A percentile compares a stretch with the other conserved stretches of the same genome.
Evolutionary conservation across 805 yeast species (phyloP).

Genomic region (Yamadazyma sp.): DNA sequence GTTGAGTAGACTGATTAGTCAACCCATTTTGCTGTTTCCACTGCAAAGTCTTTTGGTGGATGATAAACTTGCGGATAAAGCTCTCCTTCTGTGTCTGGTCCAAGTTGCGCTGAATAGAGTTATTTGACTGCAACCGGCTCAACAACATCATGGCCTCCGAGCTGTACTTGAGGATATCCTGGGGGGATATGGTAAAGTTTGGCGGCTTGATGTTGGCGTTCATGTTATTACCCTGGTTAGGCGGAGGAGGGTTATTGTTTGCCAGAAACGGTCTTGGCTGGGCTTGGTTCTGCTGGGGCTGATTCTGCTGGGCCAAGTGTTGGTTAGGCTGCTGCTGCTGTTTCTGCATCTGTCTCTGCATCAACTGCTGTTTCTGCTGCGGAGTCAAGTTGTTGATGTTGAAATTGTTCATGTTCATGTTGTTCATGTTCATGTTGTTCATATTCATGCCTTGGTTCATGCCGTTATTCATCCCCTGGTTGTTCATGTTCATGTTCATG

Average conservation of each 20-base stretch:
- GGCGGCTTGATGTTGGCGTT: conserved; percentile 24
- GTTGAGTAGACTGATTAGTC: conserved; percentile 8
- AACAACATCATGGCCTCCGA: conserved; percentile 42
- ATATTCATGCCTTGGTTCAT: conserved; percentile 13
- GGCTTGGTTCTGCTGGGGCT: neutral
- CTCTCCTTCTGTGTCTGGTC: conserved; percentile 39
- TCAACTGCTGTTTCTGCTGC: conserved; percentile 40
- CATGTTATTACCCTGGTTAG: no score
- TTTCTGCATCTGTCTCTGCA: conserved; percentile 32
- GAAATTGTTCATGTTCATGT: conserved; percentile 11
- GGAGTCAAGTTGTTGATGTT: conserved; percentile 22
- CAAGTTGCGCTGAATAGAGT: conserved; percentile 33
- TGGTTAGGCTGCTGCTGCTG: conserved; percentile 28
- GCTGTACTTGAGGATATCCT: conserved; percentile 39
- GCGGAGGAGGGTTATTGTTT: no score
- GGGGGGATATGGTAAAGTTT: conserved; percentile 33
- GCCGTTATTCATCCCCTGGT: conserved; percentile 10
- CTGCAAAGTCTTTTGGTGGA: conserved; percentile 35
- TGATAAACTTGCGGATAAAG: conserved; percentile 38
- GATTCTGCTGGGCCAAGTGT: conserved; percentile 15
- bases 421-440: conserved; percentile 21
- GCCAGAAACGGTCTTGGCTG: no score
- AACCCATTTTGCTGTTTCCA: conserved; percentile 34
- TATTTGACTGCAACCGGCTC: conserved; percentile 34
- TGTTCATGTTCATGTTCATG: conserved; percentile 13